Conservation (phyloP, 2,329 filamentous ascomycete species). For the Colletotrichum liaoningense region DNA sequence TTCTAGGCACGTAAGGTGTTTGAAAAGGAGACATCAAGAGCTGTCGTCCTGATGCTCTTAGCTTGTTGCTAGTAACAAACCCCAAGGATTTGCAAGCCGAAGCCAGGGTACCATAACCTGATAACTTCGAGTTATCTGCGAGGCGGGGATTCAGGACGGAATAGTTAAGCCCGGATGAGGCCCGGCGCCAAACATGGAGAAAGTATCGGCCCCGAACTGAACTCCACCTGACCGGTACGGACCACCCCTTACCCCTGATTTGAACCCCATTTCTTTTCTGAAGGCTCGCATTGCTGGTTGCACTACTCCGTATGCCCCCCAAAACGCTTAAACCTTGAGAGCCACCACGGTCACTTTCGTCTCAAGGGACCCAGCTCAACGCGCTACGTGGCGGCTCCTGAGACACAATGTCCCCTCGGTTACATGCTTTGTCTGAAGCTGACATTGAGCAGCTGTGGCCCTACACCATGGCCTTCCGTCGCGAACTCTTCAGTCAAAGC, state of each 20-base stretch:
- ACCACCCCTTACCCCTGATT: neutral
- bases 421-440: neutral
- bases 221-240: neutral
- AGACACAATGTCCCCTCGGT: slow-evolving; percentile 1
- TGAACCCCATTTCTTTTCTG: neutral
- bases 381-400: slow-evolving; percentile 22
- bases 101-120: no score
- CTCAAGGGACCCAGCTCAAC: neutral
- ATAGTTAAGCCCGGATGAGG: neutral
- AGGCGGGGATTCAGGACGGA: neutral
- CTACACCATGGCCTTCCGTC: neutral
- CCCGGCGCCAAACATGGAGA: neutral
- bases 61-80: no score
- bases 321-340: neutral
- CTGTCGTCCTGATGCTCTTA: no score
- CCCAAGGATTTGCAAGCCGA: neutral
- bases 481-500: neutral
- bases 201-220: neutral
- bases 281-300: neutral
- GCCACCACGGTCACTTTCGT: neutral
- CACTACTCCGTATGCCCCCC: neutral
- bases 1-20: no score
- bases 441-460: neutral
- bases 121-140: no score
- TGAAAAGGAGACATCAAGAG: no score